Evolutionary conservation across 192 early-diverging fungal genomes (phyloP), one percentile per base, ranked within the genome.

Genomic region (Coemansia sp.): DNA sequence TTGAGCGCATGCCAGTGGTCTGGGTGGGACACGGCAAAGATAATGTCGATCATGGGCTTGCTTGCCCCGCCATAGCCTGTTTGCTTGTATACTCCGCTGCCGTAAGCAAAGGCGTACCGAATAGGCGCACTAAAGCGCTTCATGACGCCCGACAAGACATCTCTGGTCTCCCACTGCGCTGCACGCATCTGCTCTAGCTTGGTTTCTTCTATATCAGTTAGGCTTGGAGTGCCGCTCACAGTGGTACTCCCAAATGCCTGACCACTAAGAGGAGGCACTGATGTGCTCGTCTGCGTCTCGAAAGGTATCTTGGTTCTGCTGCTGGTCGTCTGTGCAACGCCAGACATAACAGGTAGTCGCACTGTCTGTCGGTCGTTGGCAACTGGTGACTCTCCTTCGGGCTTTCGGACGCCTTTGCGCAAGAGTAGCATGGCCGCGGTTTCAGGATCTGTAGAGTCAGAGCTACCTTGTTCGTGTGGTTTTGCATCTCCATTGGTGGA

Each of bases 1-100:
- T 99, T 99, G 53, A 97, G 85, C 27, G 92, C 93, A 67, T 99
- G 98, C 98, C 98, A 99, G 74, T 97, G 95, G 64, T 92, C 89
- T 14, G 96, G 90, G 76, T 99, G 93, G 6, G 90, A 89, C 19
- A 99, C 98, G 14, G 89, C 98, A 85, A 99, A 95, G 14, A 99
- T 90, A 64, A 95, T 87, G 82, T 99, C 98, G 0, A 98, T 87
- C 93, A 97, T 94, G 0, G 95, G 93, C 59, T 91, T 78, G 58
- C 62, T 72, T 12, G 44, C 29, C 11, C 87, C 88, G 68, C 87
- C 87, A 68, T 97, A 96, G 11, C 94, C 93, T 8, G 82, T 76
- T 75, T 99, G 98, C 41, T 85, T 82, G 81, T 95, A 98, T 21
- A 98, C 97, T 17, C 95, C 96, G 44, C 91, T 93, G 9, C 98